Evolutionary conservation across 2,329 filamentous ascomycete genomes (phyloP), one percentile per base, ranked within the genome.

Genomic region (Aspergillus pseudoviridinutans): DNA sequence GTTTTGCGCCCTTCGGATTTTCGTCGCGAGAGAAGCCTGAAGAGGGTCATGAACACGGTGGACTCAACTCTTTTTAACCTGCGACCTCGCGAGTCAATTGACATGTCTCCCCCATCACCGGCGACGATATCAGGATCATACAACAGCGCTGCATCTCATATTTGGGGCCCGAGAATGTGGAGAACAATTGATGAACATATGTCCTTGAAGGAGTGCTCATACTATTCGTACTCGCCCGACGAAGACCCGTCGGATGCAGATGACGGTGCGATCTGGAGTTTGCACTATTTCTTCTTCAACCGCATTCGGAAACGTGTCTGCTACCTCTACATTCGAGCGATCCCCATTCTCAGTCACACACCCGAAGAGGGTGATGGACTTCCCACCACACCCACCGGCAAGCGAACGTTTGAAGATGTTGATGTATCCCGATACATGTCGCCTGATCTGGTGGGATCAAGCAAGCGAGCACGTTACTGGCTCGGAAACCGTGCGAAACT

Each of bases 261-360:
- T 60, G 92, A 97, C 69, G 90, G 91, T 60, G 89, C 92, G 9
- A 92, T 99, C 61, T 99, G 93, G 93, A 92, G 90, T 51, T 82
- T 92, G 61, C 92, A 97, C 74, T 97, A 96, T 76, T 96, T 99
- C 79, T 96, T 97, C 75, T 97, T 97, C 83, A 97, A 96, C 80
- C 93, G 93, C 68, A 81, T 87, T 27, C 84, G 88, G 70, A 97
- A 97, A 79, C 87, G 94, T 46, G 93, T 99, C 20, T 92, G 91
- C 59, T 99, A 99, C 72, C 79, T 99, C 49, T 95, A 97, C 69
- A 84, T 97, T 49, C 88, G 93, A 60, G 92, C 91, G n/a, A 85
- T 97, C 49, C 79, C 78, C n/a, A 78, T 79, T 7, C 70, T 93
- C 85, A 58, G 88, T 88, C 65, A 87, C 89, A 68, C 89, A 80